Base-by-base conservation (phyloP, 257 asterid genomes). In the Nicotiana obtusifolia region DNA sequence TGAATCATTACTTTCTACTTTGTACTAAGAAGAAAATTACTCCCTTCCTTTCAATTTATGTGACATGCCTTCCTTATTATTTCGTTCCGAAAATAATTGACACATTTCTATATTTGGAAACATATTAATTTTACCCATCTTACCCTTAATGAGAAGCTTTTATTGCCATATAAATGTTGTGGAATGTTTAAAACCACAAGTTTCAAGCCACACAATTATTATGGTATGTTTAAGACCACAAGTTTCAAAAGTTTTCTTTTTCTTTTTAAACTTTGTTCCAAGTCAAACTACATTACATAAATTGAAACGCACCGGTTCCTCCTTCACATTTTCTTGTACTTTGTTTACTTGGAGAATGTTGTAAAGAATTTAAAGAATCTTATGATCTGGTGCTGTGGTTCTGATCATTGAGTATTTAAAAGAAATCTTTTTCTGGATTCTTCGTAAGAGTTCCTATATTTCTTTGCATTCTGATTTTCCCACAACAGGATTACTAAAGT, bases 1-100 rank as follows among this genome's bases (percentile, higher is more conserved):
- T 80, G 33, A 17, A 54, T 65, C 79, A 37, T 84, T 80, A 60
- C 78, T 57, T 62, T 75, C 28, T 69, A 59, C 28, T 59, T 59
- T n/a, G 30, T 59, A 56, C 61, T 19, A n/a, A 59, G 64, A n/a
- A 20, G 64, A 59, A n/a, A 59, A 8, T 59, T 59, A n/a, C 64
- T 59, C 49, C 47, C 49, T 41, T 11, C 13, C 13, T 9, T 41
- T 41, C 49, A 3, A 41, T 41, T 41, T 41, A 41, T 41, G 49
- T 41, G 49, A 41, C 49, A 41, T 11, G 4, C 49, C 13, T 41
- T 41, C 13, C 13, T 41, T 41, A 41, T 41, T 41, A 41, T 11
- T 41, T 9, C 49, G 13, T 41, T 41, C 49, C 49, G 49, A 9
- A 41, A 9, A 41, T 41, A 41, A 41, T 41, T 41, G 49, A 41